Evolutionary conservation across 768 basidiomycete genomes (phyloP).

Genomic region (Cystobasidium onofrii): DNA sequence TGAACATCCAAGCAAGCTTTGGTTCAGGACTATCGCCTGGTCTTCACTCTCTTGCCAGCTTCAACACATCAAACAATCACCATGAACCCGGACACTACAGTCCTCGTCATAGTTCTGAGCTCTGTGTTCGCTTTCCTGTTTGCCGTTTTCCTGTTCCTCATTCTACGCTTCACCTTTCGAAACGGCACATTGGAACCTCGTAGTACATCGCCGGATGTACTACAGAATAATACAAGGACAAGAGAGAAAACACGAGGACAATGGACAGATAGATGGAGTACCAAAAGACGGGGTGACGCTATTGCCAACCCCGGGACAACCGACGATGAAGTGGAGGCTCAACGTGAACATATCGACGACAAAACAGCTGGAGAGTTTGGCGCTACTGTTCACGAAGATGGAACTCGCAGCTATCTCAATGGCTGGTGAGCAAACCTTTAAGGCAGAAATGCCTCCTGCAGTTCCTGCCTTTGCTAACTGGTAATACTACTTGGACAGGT

Average conservation of each 20-base stretch:
- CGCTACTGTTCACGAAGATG: conserved; percentile 16
- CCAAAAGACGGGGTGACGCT: neutral
- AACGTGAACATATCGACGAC: neutral
- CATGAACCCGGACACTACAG: neutral
- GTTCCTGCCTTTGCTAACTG: neutral
- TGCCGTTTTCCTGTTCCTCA: neutral
- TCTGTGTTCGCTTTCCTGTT: neutral
- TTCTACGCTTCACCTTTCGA: neutral
- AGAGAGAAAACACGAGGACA: neutral
- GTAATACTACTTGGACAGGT: neutral
- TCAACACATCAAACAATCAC: neutral
- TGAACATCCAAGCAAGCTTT: conserved; percentile 1
- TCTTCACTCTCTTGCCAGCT: neutral
- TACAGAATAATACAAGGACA: neutral
- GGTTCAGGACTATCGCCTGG: neutral
- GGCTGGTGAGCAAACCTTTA: neutral
- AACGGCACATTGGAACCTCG: neutral
- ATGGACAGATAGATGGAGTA: conserved; percentile 4
- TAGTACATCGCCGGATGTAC: neutral
- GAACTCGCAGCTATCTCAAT: conserved; percentile 9
- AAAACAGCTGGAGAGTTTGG: conserved; percentile 8
- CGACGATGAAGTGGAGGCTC: neutral
- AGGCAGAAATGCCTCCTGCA: neutral
- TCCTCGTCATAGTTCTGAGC: neutral
- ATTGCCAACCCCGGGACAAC: neutral